Conservation (phyloP, 306 rosid species). For the Cicer yamashitae region DNA sequence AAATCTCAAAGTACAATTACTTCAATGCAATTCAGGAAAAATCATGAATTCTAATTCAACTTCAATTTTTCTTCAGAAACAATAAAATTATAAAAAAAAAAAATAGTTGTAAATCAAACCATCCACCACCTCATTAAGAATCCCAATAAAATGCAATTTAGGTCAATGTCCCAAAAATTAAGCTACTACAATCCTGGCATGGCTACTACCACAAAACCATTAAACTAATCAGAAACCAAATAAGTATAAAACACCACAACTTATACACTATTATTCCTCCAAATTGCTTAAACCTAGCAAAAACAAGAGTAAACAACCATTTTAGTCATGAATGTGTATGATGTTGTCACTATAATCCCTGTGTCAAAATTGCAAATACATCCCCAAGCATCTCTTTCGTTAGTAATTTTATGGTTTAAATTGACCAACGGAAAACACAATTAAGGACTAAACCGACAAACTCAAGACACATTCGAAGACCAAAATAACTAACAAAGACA, state of each 20-base stretch:
- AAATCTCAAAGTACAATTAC: constrained; percentile 26
- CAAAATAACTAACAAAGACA: too few species aligned
- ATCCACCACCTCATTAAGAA: not conserved
- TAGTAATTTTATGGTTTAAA: too few species aligned
- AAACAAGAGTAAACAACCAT: not conserved
- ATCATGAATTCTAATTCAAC: not conserved
- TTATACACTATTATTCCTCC: not conserved
- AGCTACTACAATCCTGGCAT: not conserved
- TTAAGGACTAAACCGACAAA: too few species aligned
- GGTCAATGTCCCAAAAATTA: not conserved
- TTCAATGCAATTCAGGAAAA: constrained; percentile 3
- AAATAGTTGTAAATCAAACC: not conserved
- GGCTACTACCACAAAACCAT: not conserved
- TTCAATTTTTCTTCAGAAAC: not conserved
- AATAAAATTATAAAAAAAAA: not conserved
- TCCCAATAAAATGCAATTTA: not conserved
- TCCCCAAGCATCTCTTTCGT: too few species aligned
- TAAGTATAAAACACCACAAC: not conserved
- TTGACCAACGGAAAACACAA: too few species aligned
- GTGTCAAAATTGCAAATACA: too few species aligned
- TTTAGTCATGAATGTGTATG: too few species aligned
- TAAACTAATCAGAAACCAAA: not conserved
- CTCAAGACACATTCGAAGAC: too few species aligned
- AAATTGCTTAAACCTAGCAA: not conserved
- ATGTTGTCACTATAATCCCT: too few species aligned